phyloP scores from a whole-genome alignment of 1,284 basidiomycete species.

The Abortiporus biennis region DNA sequence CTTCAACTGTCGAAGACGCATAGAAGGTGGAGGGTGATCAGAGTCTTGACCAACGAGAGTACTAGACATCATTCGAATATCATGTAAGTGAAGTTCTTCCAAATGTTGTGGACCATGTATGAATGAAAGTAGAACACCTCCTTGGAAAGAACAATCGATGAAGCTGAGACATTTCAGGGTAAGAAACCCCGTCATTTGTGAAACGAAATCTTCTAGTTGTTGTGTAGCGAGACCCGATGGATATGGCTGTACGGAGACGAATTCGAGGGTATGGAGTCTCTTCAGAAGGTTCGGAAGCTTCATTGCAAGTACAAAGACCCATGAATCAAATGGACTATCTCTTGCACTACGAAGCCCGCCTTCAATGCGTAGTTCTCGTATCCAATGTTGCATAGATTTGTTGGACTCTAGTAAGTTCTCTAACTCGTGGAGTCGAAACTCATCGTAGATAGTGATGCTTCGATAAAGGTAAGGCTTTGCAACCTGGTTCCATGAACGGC shows the following conservation, averaged over 20 bases:
- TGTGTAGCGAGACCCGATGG: background rate
- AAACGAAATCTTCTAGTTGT: background rate
- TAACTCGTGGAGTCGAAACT: background rate
- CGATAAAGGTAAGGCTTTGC: background rate
- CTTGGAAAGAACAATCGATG: background rate
- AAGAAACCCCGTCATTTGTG: background rate
- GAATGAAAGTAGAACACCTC: background rate
- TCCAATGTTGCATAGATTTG: background rate
- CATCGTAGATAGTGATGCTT: background rate
- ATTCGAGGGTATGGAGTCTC: background rate
- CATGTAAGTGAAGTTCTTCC: background rate
- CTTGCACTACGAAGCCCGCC: background rate
- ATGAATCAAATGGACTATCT: background rate
- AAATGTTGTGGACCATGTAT: background rate
- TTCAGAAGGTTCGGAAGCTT: background rate
- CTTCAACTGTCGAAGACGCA: background rate
- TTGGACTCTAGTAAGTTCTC: background rate
- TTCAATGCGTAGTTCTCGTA: background rate
- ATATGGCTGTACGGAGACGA: background rate
- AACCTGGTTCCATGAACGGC: background rate
- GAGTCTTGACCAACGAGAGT: background rate
- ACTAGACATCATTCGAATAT: background rate
- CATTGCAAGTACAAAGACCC: background rate
- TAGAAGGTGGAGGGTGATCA: background rate
- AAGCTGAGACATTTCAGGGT: background rate